A percentile compares a stretch with the other conserved stretches of the same genome.
These are phyloP conservation scores for Ulmus americana DNA, from an alignment of 331 rosid species.

Conservation along the genomic window DNA sequence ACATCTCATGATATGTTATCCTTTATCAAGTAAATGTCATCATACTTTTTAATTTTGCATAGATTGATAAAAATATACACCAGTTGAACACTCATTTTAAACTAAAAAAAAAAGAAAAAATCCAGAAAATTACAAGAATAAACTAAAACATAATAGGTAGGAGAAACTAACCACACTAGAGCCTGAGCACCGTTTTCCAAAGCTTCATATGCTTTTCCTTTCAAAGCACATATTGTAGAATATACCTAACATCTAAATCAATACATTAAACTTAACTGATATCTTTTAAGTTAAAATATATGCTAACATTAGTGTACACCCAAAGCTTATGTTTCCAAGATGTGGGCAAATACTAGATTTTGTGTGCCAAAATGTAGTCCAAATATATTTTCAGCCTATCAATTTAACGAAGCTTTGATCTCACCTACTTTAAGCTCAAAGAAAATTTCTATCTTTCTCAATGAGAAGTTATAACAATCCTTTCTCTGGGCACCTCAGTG, in stretches of 20 bases:
- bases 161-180: constrained; percentile 61
- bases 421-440: background rate
- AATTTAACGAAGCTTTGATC: background rate
- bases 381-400: background rate
- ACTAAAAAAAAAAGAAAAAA: constrained; percentile 1
- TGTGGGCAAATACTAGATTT: no score
- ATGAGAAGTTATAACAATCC: background rate
- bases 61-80: background rate
- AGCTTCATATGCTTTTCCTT: constrained; percentile 91
- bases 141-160: background rate
- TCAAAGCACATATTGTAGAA: constrained; percentile 82
- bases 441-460: background rate
- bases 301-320: no score
- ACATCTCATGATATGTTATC: no score
- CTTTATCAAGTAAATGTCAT: no score
- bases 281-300: no score
- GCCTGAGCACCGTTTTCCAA: constrained; percentile 85
- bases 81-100: background rate
- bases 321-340: no score
- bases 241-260: constrained; percentile 47
- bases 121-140: background rate
- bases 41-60: background rate
- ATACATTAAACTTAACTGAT: background rate
- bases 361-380: no score
- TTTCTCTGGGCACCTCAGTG: background rate